phyloP scores from a whole-genome alignment of 2,329 filamentous ascomycete genomes.

The Phyllachora maydis region DNA sequence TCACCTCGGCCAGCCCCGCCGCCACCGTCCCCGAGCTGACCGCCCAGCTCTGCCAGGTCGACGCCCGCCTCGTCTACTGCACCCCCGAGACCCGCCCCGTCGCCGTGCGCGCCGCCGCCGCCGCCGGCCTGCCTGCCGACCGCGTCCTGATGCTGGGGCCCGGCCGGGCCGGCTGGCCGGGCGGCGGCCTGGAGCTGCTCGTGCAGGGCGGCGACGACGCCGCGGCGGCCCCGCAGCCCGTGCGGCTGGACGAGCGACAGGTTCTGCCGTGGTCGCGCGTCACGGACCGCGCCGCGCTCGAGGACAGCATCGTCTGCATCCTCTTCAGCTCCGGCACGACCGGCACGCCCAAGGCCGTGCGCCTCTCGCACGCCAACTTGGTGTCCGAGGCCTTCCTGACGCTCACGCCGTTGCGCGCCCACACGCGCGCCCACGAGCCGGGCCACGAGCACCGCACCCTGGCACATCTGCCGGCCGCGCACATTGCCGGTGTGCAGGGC shows the following conservation, averaged over 20 bases:
- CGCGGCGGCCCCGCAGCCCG: constrained; percentile 9
- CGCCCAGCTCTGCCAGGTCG: constrained; percentile 18
- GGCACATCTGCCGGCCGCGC: constrained; percentile 21
- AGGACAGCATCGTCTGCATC: constrained; percentile 17
- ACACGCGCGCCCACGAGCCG: constrained; percentile 8
- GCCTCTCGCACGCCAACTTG: constrained; percentile 21
- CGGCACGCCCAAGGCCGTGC: constrained; percentile 23
- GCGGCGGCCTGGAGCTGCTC: constrained; percentile 4
- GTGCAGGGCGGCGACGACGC: constrained; percentile 7
- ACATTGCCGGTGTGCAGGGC: constrained; percentile 22
- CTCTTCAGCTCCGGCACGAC: constrained; percentile 27
- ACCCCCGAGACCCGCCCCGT: constrained; percentile 23
- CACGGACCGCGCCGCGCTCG: constrained; percentile 23
- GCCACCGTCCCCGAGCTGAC: constrained; percentile 28
- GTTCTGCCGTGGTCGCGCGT: constrained; percentile 29
- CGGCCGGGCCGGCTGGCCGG: constrained; percentile 1
- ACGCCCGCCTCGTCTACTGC: constrained; percentile 19
- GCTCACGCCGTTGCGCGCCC: constrained; percentile 8
- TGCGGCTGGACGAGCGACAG: constrained; percentile 11
- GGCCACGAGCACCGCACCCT: constrained; percentile 13
- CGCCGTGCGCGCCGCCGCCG: constrained; percentile 24
- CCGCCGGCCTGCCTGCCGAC: constrained; percentile 17
- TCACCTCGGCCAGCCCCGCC: constrained; percentile 29
- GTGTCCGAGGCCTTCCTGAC: constrained; percentile 11
- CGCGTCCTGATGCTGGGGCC: constrained; percentile 30